A percentile compares a stretch with the other conserved stretches of the same genome.
These are phyloP conservation scores for Elaeis oleifera DNA, from an alignment of 202 grass and related monocot species.

Conservation along the genomic window DNA sequence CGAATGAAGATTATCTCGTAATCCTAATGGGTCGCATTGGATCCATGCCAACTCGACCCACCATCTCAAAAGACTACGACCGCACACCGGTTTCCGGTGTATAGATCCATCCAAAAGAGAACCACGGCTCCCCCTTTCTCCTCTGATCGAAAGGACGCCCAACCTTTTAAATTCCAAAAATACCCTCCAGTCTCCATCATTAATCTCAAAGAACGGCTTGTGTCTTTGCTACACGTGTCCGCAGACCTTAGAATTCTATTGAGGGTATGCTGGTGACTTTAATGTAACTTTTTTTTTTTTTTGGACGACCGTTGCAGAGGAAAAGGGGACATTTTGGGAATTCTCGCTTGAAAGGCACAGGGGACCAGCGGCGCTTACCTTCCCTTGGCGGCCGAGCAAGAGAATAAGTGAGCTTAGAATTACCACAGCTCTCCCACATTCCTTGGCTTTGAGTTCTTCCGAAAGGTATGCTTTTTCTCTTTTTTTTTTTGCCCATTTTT, in stretches of 20 bases:
- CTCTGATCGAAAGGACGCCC: conserved; percentile 14
- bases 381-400: neutral
- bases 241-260: too few relatives aligned
- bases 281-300: too few relatives aligned
- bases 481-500: too few relatives aligned
- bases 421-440: too few relatives aligned
- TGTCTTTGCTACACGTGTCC: too few relatives aligned
- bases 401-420: conserved; percentile 15
- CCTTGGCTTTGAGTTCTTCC: too few relatives aligned
- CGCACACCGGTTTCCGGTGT: conserved; percentile 21
- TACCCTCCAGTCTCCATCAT: neutral
- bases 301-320: neutral
- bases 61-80: conserved; percentile 43
- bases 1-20: conserved; percentile 15
- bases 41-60: conserved; percentile 2
- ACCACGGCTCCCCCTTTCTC: too few relatives aligned
- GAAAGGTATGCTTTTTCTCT: too few relatives aligned
- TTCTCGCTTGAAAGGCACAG: conserved; percentile 16
- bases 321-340: neutral
- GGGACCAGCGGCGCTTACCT: neutral
- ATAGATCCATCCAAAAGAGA: conserved; percentile 1
- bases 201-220: too few relatives aligned
- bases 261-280: neutral
- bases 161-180: conserved; percentile 9
- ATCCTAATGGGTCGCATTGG: neutral